Evolutionary conservation across 345 rosid species (phyloP).

Genomic region (Salix purpurea): DNA sequence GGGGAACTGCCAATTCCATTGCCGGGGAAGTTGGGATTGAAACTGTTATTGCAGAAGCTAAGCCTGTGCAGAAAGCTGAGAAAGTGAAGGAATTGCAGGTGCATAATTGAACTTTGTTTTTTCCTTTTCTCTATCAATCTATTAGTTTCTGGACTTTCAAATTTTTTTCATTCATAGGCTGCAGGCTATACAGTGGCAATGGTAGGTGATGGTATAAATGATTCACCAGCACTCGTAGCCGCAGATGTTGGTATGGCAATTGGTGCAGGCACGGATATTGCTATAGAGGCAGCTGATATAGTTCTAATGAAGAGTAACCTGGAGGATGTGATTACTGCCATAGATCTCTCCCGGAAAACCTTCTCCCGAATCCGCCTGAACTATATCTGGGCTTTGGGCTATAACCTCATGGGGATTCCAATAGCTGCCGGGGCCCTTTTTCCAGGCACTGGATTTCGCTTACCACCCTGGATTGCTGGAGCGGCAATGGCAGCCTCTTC

Average conservation of each 20-base stretch:
- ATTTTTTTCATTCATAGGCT: slow-evolving; percentile 35
- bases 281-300: slow-evolving; percentile 94
- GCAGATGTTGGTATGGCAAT: slow-evolving; percentile 98
- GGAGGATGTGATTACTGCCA: slow-evolving; percentile 92
- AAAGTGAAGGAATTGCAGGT: slow-evolving; percentile 84
- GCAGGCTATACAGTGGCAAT: slow-evolving; percentile 69
- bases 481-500: slow-evolving; percentile 99
- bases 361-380: slow-evolving; percentile 79
- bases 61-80: slow-evolving; percentile 88
- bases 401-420: slow-evolving; percentile 78
- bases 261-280: slow-evolving; percentile 93
- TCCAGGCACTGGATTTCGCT: slow-evolving; percentile 57
- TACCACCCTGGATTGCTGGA: slow-evolving; percentile 98
- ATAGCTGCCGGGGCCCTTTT: slow-evolving; percentile 82
- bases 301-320: slow-evolving; percentile 91
- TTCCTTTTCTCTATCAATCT: background rate
- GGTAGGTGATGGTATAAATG: slow-evolving; percentile 97
- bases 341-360: slow-evolving; percentile 77
- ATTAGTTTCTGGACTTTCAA: background rate
- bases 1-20: slow-evolving; percentile 93
- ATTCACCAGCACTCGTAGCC: slow-evolving; percentile 88
- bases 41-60: slow-evolving; percentile 76
- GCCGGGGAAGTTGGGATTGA: slow-evolving; percentile 80
- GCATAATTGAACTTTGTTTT: background rate
- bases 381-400: slow-evolving; percentile 92